A percentile compares a stretch with the other conserved stretches of the same genome.
phyloP scores from a whole-genome alignment of 164 flowering plant species.

The Umbilicus rupestris region DNA sequence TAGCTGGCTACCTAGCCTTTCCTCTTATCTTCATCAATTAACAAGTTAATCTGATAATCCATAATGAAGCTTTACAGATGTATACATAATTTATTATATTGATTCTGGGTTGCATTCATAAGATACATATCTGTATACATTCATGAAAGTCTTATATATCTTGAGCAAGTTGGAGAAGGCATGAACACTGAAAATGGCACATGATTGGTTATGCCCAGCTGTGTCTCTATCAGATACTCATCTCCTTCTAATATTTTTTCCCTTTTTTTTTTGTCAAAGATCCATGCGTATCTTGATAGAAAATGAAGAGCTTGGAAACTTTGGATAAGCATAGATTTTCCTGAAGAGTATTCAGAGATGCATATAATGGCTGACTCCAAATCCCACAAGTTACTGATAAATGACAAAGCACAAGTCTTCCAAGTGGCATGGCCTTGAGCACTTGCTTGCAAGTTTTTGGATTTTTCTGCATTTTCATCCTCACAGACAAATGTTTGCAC shows the following conservation, averaged over 20 bases:
- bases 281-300: not conserved
- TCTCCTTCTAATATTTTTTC: not conserved
- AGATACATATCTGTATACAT: no score
- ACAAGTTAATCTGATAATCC: not conserved
- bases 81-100: not conserved
- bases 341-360: no score
- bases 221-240: not conserved
- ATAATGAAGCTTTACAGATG: not conserved
- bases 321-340: not conserved
- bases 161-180: not conserved
- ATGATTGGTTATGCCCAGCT: not conserved
- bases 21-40: not conserved
- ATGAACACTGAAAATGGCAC: slow-evolving; percentile 2
- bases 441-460: not conserved
- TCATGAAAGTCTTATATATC: not conserved
- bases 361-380: no score
- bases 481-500: not conserved
- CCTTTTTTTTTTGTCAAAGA: not conserved
- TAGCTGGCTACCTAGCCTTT: not conserved
- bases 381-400: not conserved
- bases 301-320: not conserved
- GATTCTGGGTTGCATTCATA: not conserved
- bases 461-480: not conserved
- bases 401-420: not conserved
- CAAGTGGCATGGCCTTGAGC: not conserved